These are phyloP conservation scores for carrot (Daucus carota) DNA, from an alignment of 129 eudicot genomes.

Conservation along the genomic window DH1_v3.0 NC_030382.2:34778001-34778500, in stretches of 20 bases:
- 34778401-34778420: constrained; percentile 42
- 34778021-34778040: constrained; percentile 79
- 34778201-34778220: constrained; percentile 40
- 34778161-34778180: constrained; percentile 61
- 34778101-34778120: constrained; percentile 94
- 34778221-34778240: not conserved
- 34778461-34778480: constrained; percentile 33
- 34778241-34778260: not conserved
- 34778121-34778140: constrained; percentile 49
- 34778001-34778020: not conserved
- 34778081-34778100: constrained; percentile 82
- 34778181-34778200: constrained; percentile 43
- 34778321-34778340: too few species aligned
- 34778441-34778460: constrained; percentile 48
- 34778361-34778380: not conserved
- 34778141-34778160: constrained; percentile 64
- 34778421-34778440: constrained; percentile 47
- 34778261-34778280: not conserved
- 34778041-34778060: constrained; percentile 57
- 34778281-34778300: too few species aligned
- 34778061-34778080: constrained; percentile 55
- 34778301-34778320: too few species aligned
- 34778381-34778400: constrained; percentile 63
- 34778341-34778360: too few species aligned
- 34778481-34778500: constrained; percentile 26